Evolutionary conservation across 2,329 filamentous ascomycete genomes (phyloP).

Genomic region (Aspergillus eucalypticola): DNA sequence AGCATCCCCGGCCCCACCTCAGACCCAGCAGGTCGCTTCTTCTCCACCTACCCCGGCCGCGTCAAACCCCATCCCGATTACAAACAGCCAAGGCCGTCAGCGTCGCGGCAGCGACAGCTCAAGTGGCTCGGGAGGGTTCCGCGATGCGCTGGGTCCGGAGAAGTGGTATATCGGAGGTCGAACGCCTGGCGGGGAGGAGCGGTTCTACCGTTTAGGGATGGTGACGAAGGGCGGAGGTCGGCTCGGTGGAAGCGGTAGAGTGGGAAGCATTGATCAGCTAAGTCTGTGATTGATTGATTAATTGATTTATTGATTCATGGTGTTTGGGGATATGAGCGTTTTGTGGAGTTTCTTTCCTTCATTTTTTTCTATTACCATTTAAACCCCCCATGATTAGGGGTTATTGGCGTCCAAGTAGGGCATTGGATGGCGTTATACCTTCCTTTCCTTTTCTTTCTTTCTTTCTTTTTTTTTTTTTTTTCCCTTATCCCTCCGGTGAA

Average conservation of each 20-base stretch:
- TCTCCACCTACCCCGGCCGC: slow-evolving; percentile 29
- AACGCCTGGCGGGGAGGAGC: slow-evolving; percentile 49
- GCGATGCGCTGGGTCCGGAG: slow-evolving; percentile 49
- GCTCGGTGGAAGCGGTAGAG: slow-evolving; percentile 43
- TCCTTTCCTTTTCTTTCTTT: neutral
- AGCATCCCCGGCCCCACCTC: slow-evolving; percentile 41
- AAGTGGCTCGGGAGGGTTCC: slow-evolving; percentile 49
- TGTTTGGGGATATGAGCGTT: neutral
- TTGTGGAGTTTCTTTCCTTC: neutral
- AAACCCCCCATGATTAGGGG: neutral
- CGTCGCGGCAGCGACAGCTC: slow-evolving; percentile 51
- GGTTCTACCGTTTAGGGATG: slow-evolving; percentile 51
- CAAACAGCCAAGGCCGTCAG: slow-evolving; percentile 39
- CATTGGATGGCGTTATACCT: slow-evolving; percentile 2
- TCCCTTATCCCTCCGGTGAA: neutral
- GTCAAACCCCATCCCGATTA: slow-evolving; percentile 42
- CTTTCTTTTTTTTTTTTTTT: neutral
- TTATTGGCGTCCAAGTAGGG: slow-evolving; percentile 1
- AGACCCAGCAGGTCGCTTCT: slow-evolving; percentile 27
- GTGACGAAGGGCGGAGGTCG: slow-evolving; percentile 48
- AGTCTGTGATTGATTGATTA: slow-evolving; percentile 41
- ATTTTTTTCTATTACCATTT: neutral
- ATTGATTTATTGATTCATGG: neutral
- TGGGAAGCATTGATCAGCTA: slow-evolving; percentile 52
- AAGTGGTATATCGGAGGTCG: slow-evolving; percentile 56